phyloP scores from a whole-genome alignment of 495 filamentous ascomycete species.

The Jackrogersella multiformis region DNA sequence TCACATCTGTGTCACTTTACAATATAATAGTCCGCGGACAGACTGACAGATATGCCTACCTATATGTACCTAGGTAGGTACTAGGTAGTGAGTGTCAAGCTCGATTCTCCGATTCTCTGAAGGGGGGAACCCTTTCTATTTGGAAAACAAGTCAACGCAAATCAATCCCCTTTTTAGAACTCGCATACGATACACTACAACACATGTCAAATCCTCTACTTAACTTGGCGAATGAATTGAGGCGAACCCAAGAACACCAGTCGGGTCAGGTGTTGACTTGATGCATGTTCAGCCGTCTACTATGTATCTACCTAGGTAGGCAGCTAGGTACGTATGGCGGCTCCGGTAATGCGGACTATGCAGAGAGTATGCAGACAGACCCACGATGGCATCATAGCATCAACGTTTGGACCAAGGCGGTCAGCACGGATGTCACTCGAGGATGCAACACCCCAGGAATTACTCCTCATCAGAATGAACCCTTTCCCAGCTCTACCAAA shows the following conservation, averaged over 20 bases:
- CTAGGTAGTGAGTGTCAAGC: constrained; percentile 4
- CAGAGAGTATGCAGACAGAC: constrained; percentile 30
- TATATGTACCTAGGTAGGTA: constrained; percentile 8
- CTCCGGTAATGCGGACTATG: constrained; percentile 25
- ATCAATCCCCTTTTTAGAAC: constrained; percentile 29
- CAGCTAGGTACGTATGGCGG: no score
- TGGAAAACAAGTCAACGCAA: constrained; percentile 18
- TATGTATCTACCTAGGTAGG: no score
- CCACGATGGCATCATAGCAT: constrained; percentile 44
- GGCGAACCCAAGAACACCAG: constrained; percentile 17
- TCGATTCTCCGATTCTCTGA: neutral
- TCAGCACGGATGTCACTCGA: constrained; percentile 40
- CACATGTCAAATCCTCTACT: constrained; percentile 40
- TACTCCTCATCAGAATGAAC: constrained; percentile 29
- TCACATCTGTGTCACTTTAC: constrained; percentile 16
- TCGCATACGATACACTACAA: constrained; percentile 34
- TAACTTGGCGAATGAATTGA: constrained; percentile 26
- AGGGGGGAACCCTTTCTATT: constrained; percentile 24
- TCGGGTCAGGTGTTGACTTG: constrained; percentile 35
- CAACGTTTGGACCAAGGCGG: constrained; percentile 26
- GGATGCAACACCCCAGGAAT: constrained; percentile 41
- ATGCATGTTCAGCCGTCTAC: constrained; percentile 24
- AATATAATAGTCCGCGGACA: constrained; percentile 1
- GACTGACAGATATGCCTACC: constrained; percentile 34
- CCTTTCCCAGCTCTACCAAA: constrained; percentile 42